Evolutionary conservation across 305 asterid genomes (phyloP), one percentile per base, ranked within the genome.

Genomic region (Fraxinus baroniana): DNA sequence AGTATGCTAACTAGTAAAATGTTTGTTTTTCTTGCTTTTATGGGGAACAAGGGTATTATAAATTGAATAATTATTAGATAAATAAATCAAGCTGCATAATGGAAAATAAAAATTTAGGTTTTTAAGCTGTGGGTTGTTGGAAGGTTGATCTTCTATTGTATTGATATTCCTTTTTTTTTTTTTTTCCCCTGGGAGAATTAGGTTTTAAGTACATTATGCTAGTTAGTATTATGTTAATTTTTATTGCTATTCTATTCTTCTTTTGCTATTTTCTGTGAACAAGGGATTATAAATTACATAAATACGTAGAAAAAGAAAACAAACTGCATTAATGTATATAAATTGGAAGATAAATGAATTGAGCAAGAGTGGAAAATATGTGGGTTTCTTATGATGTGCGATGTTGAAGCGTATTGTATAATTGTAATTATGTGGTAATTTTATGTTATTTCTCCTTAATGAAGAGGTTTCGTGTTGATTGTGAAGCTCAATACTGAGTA

Each of bases 401-500:
- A 15, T 36, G 2, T 82, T 28, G 13, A 24, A 55, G 64, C 44
- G 7, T 79, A 62, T 41, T 32, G 30, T 18, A 24, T 72, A 55
- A 55, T 66, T 66, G 36, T 4, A 9, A 26, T 55, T 75, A 46
- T 1, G 66, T 75, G 76, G 64, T 49, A 68, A 7, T 73, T 62
- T 86, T 22, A 26, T 44, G 44, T 78, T 68, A 35, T 78, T 26
- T 30, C 64, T 64, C 36, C 80, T 74, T 55, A 37, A 57, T 78
- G 77, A 64, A 6, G 57, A 33, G 66, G 66, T 4, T 80, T 79
- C 62, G 10, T 28, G 22, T 13, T 81, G 10, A 73, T 78, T 52
- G 72, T 86, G 73, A 84, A 96, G 98, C 83, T 93, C 24, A 91
- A 90, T 82, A 76, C 86, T 1, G 98, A 94, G 91, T 92, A 91